A percentile compares a stretch with the other conserved stretches of the same genome.
These are phyloP conservation scores for Alternaria rosae DNA, from an alignment of 2,329 filamentous ascomycete genomes.

Conservation along the genomic window DNA sequence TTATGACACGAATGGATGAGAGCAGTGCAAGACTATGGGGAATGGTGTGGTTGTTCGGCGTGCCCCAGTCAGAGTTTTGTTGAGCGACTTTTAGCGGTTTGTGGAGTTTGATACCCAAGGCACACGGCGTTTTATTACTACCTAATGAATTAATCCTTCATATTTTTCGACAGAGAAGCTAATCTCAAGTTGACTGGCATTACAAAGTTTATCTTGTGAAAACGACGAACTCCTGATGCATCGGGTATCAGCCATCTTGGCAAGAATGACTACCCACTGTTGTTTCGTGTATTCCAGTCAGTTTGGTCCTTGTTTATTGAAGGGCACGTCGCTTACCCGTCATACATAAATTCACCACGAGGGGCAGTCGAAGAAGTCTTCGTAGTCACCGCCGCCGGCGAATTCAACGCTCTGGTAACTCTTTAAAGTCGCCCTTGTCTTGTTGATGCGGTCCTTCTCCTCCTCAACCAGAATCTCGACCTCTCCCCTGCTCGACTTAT, in stretches of 20 bases:
- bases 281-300: neutral
- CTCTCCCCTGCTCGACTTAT: neutral
- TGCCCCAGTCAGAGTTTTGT: constrained; percentile 8
- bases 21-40: constrained; percentile 14
- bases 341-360: neutral
- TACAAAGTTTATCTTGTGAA: neutral
- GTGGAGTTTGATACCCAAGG: constrained; percentile 3
- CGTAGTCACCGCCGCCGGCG: neutral
- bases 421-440: neutral
- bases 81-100: neutral
- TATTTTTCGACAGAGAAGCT: neutral
- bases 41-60: constrained; percentile 21
- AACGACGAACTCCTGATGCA: neutral
- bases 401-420: neutral
- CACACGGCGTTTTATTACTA: neutral
- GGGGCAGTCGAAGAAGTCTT: neutral
- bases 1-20: constrained; percentile 17
- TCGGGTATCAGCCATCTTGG: neutral
- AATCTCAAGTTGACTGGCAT: neutral
- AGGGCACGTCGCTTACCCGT: neutral
- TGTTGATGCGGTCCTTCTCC: neutral
- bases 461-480: neutral
- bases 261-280: neutral
- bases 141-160: neutral
- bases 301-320: neutral